These are phyloP conservation scores for Triangularia setosa DNA, from an alignment of 2,329 filamentous ascomycete genomes.

Conservation along the genomic window DNA sequence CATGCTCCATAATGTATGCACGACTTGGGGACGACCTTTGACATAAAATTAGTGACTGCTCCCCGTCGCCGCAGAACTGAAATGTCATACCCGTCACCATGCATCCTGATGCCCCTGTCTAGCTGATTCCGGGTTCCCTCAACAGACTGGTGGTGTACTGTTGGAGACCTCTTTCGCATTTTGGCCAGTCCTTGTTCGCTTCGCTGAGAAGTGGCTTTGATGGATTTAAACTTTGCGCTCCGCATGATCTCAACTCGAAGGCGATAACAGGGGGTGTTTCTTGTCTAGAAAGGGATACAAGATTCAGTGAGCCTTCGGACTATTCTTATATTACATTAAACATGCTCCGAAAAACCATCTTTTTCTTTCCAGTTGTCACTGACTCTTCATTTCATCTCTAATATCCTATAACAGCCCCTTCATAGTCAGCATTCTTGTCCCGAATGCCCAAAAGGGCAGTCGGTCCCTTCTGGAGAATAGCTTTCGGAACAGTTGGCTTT, in stretches of 20 bases:
- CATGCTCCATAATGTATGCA: background rate
- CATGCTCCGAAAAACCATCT: background rate
- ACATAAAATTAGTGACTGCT: background rate
- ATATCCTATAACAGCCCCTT: background rate
- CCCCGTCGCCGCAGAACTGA: background rate
- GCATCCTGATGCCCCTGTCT: background rate
- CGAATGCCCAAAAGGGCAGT: background rate
- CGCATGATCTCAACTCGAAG: background rate
- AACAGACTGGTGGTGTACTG: background rate
- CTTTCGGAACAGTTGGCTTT: background rate
- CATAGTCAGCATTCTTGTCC: background rate
- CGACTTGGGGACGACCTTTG: background rate
- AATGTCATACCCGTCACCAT: background rate
- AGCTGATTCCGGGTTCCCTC: background rate
- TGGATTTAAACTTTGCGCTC: background rate
- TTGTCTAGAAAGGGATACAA: background rate
- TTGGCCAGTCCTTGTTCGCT: background rate
- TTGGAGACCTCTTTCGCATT: background rate
- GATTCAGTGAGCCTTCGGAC: background rate
- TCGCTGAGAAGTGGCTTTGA: background rate
- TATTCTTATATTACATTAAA: background rate
- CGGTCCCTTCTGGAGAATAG: background rate
- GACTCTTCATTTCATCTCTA: background rate
- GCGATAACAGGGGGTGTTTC: background rate
- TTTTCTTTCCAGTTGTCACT: background rate